These are phyloP conservation scores for Penicillium salamii DNA, from an alignment of 495 filamentous ascomycete species.

Conservation along the genomic window DNA sequence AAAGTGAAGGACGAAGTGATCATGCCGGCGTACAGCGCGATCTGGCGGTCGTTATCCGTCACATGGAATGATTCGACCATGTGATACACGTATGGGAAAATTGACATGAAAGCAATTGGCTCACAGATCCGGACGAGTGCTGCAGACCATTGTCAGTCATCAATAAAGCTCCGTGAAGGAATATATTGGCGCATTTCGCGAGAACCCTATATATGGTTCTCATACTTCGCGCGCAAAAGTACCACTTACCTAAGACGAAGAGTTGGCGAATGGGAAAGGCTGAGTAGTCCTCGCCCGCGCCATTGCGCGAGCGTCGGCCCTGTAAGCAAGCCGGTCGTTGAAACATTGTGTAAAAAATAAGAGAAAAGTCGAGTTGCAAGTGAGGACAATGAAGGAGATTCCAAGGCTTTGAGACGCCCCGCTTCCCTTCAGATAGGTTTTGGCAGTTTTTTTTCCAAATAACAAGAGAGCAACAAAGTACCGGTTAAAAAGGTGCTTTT, in stretches of 20 bases:
- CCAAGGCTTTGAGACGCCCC: slow-evolving; percentile 12
- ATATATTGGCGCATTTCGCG: background rate
- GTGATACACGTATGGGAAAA: slow-evolving; percentile 98
- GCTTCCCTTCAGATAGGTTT: slow-evolving; percentile 12
- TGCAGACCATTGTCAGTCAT: slow-evolving; percentile 46
- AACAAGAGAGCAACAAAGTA: slow-evolving; percentile 18
- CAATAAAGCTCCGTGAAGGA: background rate
- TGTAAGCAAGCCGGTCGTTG: slow-evolving; percentile 37
- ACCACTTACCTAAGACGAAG: slow-evolving; percentile 64
- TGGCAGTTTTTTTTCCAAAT: slow-evolving; percentile 3
- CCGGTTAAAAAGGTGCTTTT: slow-evolving; percentile 25
- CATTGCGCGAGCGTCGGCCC: slow-evolving; percentile 31
- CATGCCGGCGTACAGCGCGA: slow-evolving; percentile 91
- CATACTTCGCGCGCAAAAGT: slow-evolving; percentile 31
- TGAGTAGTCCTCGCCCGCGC: slow-evolving; percentile 31
- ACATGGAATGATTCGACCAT: slow-evolving; percentile 94
- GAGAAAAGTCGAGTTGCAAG: too few relatives aligned
- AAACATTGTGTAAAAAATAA: slow-evolving; percentile 45
- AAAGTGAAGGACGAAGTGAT: slow-evolving; percentile 96
- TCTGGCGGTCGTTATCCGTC: slow-evolving; percentile 71
- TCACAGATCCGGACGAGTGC: slow-evolving; percentile 94
- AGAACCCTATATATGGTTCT: background rate
- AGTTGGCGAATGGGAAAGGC: slow-evolving; percentile 60
- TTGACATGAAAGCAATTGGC: slow-evolving; percentile 98
- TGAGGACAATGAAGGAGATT: slow-evolving; percentile 1